Evolutionary conservation across 805 yeast species (phyloP).

Genomic region (Pichia insulana): DNA sequence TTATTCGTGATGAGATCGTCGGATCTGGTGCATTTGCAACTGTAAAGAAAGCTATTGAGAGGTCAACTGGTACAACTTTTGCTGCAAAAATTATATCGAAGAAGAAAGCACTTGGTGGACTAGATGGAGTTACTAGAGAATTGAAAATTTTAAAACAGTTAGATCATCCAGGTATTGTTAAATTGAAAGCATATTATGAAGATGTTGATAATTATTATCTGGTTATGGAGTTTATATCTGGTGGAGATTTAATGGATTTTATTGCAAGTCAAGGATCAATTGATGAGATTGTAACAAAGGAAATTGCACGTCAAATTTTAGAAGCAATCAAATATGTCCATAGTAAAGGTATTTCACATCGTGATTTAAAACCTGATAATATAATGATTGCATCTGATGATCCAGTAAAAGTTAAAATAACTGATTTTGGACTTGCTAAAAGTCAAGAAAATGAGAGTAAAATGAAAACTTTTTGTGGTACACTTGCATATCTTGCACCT

Average conservation of each 20-base stretch:
- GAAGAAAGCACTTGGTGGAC: conserved; percentile 65
- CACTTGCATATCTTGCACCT: conserved; percentile 94
- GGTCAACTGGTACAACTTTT: conserved; percentile 73
- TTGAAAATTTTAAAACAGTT: conserved; percentile 68
- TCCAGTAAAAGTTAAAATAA: conserved; percentile 84
- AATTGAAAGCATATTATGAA: conserved; percentile 75
- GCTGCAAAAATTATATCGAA: conserved; percentile 89
- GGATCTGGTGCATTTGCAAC: conserved; percentile 99
- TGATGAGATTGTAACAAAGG: conserved; percentile 84
- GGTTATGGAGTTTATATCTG: conserved; percentile 93
- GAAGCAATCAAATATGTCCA: conserved; percentile 85
- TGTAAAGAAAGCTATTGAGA: conserved; percentile 82
- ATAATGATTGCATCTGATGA: conserved; percentile 83
- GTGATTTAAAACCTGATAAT: conserved; percentile 96
- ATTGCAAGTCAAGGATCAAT: conserved; percentile 88
- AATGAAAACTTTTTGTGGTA: conserved; percentile 96
- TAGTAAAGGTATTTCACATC: conserved; percentile 82
- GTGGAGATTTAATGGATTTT: conserved; percentile 97
- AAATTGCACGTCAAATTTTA: conserved; percentile 74
- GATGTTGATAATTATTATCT: conserved; percentile 73
- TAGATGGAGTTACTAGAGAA: conserved; percentile 80
- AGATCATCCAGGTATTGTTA: conserved; percentile 79
- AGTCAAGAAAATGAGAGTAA: conserved; percentile 74
- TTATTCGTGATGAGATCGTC: conserved; percentile 72
- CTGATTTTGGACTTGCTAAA: conserved; percentile 95